Evolutionary conservation across 371 early-diverging fungal species (phyloP), one percentile per base, ranked within the genome.

Genomic region (Basidiobolus meristosporus): DNA sequence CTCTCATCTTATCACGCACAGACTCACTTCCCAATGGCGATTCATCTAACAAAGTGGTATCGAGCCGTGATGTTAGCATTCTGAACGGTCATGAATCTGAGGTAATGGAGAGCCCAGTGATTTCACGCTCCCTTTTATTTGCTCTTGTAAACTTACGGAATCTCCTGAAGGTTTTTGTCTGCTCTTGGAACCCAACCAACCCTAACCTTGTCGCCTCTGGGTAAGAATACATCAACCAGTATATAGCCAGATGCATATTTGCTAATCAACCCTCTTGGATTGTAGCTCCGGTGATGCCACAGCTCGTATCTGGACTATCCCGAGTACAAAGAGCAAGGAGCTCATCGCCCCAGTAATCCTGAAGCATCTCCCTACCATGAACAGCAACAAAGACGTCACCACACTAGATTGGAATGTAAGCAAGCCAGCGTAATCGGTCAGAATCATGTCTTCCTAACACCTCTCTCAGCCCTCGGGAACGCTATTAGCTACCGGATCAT

Each of bases 361-460:
- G n/a, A 63, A 68, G 33, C 73, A 73, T 54, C 46, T 65, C 19
- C 63, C 71, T 22, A 62, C 60, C 23, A 42, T 59, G 20, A 61
- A 58, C 14, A 70, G 62, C 3, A 56, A 47, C 34, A 72, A 65
- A 37, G 68, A 71, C 37, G 82, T 89, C 3, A 86, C 86, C n/a
- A 63, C 90, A 1, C 51, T 96, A 48, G 86, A 77, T 36, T 96
- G 96, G 96, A 84, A 78, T 60, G 88, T 83, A 64, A 59, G 77
- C 51, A 12, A 21, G 26, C 1, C 26, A 12, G 14, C 12, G 2
- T 2, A 3, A 0, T 41, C 1, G 15, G 19, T 26, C 31, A 6
- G 1, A 2, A 37, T 21, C 15, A 19, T 20, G 26, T 9, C 22
- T 15, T 3, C n/a, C n/a, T n/a, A 19, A 41, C 9, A 22, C 20